A percentile compares a stretch with the other conserved stretches of the same genome.
Evolutionary conservation across 2,329 filamentous ascomycete genomes (phyloP).

Genomic region (Diaporthe australafricana): DNA sequence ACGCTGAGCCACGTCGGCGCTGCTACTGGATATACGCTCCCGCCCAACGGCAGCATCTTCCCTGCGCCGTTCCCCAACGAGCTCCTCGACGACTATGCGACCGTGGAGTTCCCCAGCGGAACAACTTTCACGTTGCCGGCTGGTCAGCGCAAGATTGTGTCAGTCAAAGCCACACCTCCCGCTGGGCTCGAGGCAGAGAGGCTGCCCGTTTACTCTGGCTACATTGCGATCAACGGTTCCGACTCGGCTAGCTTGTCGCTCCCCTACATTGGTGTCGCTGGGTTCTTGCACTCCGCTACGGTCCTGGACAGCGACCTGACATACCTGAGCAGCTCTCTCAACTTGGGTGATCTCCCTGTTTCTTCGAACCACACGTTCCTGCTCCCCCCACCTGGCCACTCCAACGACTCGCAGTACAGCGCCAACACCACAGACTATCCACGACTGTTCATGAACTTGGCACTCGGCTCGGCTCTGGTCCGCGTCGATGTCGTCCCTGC

Average conservation of each 20-base stretch:
- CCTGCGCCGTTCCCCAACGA: slow-evolving; percentile 59
- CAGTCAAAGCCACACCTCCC: slow-evolving; percentile 58
- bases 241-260: slow-evolving; percentile 53
- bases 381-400: slow-evolving; percentile 54
- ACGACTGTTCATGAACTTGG: slow-evolving; percentile 53
- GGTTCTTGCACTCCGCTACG: slow-evolving; percentile 49
- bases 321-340: slow-evolving; percentile 45
- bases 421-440: slow-evolving; percentile 49
- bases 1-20: slow-evolving; percentile 62
- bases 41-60: slow-evolving; percentile 47
- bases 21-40: slow-evolving; percentile 65
- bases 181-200: slow-evolving; percentile 50
- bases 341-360: slow-evolving; percentile 37
- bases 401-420: slow-evolving; percentile 44
- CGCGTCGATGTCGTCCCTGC: slow-evolving; percentile 58
- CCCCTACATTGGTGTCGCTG: slow-evolving; percentile 54
- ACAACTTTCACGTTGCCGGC: slow-evolving; percentile 56
- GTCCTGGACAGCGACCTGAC: slow-evolving; percentile 48
- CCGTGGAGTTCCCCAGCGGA: slow-evolving; percentile 51
- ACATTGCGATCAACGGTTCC: slow-evolving; percentile 57
- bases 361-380: slow-evolving; percentile 52
- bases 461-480: slow-evolving; percentile 58
- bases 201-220: slow-evolving; percentile 61
- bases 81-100: slow-evolving; percentile 54
- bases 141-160: slow-evolving; percentile 56